Evolutionary conservation across 192 early-diverging fungal species (phyloP).

Genomic region (Mortierella claussenii): DNA sequence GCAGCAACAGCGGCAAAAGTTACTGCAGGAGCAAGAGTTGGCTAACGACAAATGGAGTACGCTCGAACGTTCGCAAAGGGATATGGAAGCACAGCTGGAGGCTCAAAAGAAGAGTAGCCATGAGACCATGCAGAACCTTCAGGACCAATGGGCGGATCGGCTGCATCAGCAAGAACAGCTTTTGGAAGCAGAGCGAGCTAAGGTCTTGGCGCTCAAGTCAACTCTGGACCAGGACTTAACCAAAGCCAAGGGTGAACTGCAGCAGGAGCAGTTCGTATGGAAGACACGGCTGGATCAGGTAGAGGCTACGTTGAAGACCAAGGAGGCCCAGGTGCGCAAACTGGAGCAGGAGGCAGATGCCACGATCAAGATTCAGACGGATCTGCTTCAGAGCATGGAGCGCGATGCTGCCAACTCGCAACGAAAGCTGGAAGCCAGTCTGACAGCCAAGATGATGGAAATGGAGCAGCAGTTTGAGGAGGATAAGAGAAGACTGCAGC

Average conservation of each 20-base stretch:
- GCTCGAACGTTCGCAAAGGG: slow-evolving; percentile 5
- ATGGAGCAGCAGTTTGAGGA: slow-evolving; percentile 39
- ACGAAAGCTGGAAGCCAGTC: slow-evolving; percentile 32
- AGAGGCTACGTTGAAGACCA: slow-evolving; percentile 35
- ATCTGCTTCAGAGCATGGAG: slow-evolving; percentile 51
- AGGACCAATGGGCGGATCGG: slow-evolving; percentile 15
- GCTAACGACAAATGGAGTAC: background rate
- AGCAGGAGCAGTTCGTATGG: slow-evolving; percentile 42
- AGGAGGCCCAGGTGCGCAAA: slow-evolving; percentile 41
- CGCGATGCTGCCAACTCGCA: slow-evolving; percentile 34
- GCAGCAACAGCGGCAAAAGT: background rate
- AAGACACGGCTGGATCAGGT: slow-evolving; percentile 38
- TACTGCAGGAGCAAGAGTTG: slow-evolving; percentile 5
- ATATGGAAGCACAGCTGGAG: slow-evolving; percentile 20
- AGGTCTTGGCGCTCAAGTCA: slow-evolving; percentile 10
- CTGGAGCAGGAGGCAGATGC: slow-evolving; percentile 50
- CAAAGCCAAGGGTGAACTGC: slow-evolving; percentile 20
- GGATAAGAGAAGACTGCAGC: slow-evolving; percentile 36
- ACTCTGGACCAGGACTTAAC: slow-evolving; percentile 20
- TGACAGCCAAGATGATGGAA: slow-evolving; percentile 32
- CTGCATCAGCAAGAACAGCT: slow-evolving; percentile 16
- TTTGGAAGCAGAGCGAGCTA: slow-evolving; percentile 11
- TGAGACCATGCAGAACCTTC: slow-evolving; percentile 16
- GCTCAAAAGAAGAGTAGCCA: slow-evolving; percentile 9
- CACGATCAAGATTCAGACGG: slow-evolving; percentile 50